Percentiles rank a stretch among this genome's conserved stretches.
phyloP scores from a whole-genome alignment of 805 yeast species.

The Ogataea ganodermae region DNA sequence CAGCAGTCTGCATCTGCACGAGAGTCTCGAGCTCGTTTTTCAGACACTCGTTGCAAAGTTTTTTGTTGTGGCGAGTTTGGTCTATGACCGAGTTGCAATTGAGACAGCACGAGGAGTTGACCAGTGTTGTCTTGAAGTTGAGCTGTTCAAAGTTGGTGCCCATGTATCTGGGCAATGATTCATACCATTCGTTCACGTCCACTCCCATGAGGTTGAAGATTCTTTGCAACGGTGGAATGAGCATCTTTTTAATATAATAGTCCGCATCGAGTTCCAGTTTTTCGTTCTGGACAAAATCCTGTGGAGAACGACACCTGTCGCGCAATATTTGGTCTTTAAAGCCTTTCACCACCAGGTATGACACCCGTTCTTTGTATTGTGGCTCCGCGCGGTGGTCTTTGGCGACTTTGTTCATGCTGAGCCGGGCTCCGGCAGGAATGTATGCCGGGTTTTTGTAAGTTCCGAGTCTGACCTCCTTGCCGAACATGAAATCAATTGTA shows the following conservation, averaged over 20 bases:
- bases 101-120: conserved; percentile 33
- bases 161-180: conserved; percentile 55
- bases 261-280: conserved; percentile 65
- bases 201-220: conserved; percentile 83
- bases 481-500: conserved; percentile 85
- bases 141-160: conserved; percentile 17
- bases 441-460: conserved; percentile 69
- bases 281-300: conserved; percentile 53
- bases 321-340: conserved; percentile 57
- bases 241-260: conserved; percentile 79
- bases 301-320: conserved; percentile 81
- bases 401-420: conserved; percentile 63
- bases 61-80: not conserved
- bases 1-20: no score
- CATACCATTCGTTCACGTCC: conserved; percentile 74
- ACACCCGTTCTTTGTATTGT: conserved; percentile 85
- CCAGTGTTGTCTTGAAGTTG: conserved; percentile 20
- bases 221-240: conserved; percentile 89
- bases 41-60: no score
- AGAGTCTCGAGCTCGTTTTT: no score
- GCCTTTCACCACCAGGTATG: conserved; percentile 73
- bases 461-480: conserved; percentile 86
- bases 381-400: conserved; percentile 77
- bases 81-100: conserved; percentile 26
- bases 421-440: conserved; percentile 90